phyloP scores from a whole-genome alignment of 2,329 filamentous ascomycete genomes.

The Grosmannia clavigera region DNA sequence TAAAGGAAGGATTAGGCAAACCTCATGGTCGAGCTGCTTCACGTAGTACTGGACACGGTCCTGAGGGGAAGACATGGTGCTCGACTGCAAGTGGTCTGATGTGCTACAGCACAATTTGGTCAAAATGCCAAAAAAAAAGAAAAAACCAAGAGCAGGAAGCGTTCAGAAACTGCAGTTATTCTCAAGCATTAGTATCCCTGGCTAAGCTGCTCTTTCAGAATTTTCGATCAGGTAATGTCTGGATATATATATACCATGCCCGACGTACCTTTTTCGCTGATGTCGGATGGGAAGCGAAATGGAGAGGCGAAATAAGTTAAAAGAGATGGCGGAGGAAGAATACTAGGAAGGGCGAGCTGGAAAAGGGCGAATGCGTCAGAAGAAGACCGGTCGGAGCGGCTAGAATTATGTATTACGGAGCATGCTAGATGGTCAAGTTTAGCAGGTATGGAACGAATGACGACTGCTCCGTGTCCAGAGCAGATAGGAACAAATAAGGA shows the following conservation, averaged over 20 bases:
- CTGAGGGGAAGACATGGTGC: conserved; percentile 59
- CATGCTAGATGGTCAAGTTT: not conserved
- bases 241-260: not conserved
- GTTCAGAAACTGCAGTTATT: not conserved
- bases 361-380: not conserved
- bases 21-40: conserved; percentile 72
- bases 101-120: not conserved
- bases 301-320: not conserved
- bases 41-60: conserved; percentile 68
- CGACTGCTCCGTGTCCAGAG: conserved; percentile 8
- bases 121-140: not conserved
- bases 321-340: not conserved
- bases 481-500: not conserved
- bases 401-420: not conserved
- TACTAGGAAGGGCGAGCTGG: not conserved
- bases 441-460: conserved; percentile 5
- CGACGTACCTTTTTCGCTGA: not conserved
- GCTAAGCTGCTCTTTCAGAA: not conserved
- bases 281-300: not conserved
- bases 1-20: conserved; percentile 28
- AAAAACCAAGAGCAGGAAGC: not conserved
- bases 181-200: not conserved
- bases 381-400: not conserved
- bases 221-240: not conserved
- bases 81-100: not conserved